Evolutionary conservation across 306 rosid species (phyloP).

Genomic region (Bauhinia variegata): DNA sequence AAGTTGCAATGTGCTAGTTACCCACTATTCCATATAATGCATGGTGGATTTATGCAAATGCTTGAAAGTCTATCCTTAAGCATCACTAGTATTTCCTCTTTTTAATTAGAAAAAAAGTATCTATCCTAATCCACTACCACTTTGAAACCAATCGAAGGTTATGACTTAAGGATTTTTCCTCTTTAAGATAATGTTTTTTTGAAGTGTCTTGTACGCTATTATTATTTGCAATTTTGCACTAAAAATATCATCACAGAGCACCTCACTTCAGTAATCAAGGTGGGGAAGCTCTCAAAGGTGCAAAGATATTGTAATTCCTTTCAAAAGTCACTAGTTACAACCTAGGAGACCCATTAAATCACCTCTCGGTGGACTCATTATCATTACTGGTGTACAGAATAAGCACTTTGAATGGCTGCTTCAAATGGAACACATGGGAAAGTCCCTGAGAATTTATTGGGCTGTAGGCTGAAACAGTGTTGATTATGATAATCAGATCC

Average conservation of each 20-base stretch:
- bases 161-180: neutral
- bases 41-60: conserved; percentile 24
- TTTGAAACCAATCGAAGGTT: neutral
- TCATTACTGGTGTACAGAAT: neutral
- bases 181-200: neutral
- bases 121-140: conserved; percentile 27
- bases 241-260: too few relatives aligned
- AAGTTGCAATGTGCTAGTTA: conserved; percentile 14
- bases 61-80: conserved; percentile 26
- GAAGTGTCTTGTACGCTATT: neutral
- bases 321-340: conserved; percentile 9
- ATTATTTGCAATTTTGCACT: too few relatives aligned
- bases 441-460: conserved; percentile 16
- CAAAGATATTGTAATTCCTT: conserved; percentile 39
- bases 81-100: neutral
- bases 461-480: neutral
- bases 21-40: conserved; percentile 21
- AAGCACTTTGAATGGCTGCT: neutral
- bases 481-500: neutral
- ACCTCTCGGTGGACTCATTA: too few relatives aligned
- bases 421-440: conserved; percentile 9
- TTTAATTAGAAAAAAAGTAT: conserved; percentile 23
- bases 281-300: conserved; percentile 33
- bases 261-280: conserved; percentile 34
- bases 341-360: neutral